Evolutionary conservation across 805 yeast species (phyloP).

Genomic region (Saccharomycopsis sp.): DNA sequence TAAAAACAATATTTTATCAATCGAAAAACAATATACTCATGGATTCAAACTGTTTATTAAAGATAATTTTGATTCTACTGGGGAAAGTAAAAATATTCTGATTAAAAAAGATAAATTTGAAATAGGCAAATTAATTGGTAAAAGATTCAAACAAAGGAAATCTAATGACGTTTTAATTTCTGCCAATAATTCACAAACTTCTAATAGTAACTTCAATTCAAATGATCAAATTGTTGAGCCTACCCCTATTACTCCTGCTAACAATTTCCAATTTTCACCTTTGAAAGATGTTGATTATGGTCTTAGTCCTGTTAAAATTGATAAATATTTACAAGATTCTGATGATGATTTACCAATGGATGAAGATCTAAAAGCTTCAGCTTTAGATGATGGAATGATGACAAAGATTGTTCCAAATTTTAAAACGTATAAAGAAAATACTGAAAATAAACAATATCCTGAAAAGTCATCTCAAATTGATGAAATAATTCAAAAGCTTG

Average conservation of each 20-base stretch:
- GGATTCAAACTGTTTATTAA: conserved; percentile 6
- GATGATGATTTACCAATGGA: conserved; percentile 2
- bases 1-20: background rate
- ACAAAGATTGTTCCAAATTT: conserved; percentile 3
- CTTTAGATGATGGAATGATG: background rate
- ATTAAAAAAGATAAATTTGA: conserved; percentile 1
- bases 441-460: background rate
- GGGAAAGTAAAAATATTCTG: conserved; percentile 3
- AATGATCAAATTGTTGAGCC: too few species aligned
- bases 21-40: conserved; percentile 2
- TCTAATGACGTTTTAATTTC: too few species aligned
- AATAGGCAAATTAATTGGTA: conserved; percentile 3
- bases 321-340: background rate
- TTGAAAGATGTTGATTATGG: conserved; percentile 7
- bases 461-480: conserved; percentile 1
- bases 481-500: conserved; percentile 7
- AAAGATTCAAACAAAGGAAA: background rate
- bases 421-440: background rate
- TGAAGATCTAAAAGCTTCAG: background rate
- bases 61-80: conserved; percentile 6
- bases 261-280: background rate
- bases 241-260: too few species aligned
- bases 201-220: too few species aligned
- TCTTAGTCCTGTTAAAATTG: conserved; percentile 15
- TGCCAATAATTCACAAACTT: too few species aligned